Base-by-base conservation (phyloP, 1,139 yeast species). In the Diutina catenulata region DNA sequence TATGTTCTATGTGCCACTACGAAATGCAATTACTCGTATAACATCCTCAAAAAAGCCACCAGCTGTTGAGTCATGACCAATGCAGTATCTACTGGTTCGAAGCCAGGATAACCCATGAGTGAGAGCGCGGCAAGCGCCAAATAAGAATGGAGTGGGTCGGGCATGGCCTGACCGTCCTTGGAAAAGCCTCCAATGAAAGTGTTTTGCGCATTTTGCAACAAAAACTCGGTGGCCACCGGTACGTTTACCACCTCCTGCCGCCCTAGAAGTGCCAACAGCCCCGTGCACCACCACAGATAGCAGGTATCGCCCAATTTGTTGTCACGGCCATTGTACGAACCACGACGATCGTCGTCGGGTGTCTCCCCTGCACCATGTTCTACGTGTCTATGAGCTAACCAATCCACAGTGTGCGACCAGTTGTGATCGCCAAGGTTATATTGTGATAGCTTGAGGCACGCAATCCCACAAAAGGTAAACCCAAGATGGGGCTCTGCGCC, bases 281-380 rank as follows among this genome's bases (percentile, higher is more conserved):
- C 93, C 8, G 76, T 55, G 37, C 76, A 73, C 98, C 98, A 91
- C 70, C 88, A 91, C 8, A 83, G 74, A 55, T 91, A 91, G 59
- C 98, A 91, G 0, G 95, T 82, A 55, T 91, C 98, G 4, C 82
- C 80, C 38, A 69, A 71, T 53, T 91, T 91, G 53, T 87, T 86
- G 20, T 74, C 76, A 38, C 98, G 64, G 1, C 98, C 98, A 54
- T 87, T 86, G 53, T 86, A 80, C 0, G 21, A 18, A 3, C 35
- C 35, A 4, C 22, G 22, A 3, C 21, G 35, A 5, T 57, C 64
- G 45, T 62, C 62, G 7, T 46, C 55, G 14, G 44, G 43, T 2
- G 44, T 48, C 2, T 43, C 43, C 41, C 56, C 38, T 2, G 43
- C 42, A 1, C 63, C 60, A 41, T 54, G 65, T 40, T 56, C 57